Evolutionary conservation across 2,329 filamentous ascomycete species (phyloP).

Genomic region (Colletotrichum acutatum): DNA sequence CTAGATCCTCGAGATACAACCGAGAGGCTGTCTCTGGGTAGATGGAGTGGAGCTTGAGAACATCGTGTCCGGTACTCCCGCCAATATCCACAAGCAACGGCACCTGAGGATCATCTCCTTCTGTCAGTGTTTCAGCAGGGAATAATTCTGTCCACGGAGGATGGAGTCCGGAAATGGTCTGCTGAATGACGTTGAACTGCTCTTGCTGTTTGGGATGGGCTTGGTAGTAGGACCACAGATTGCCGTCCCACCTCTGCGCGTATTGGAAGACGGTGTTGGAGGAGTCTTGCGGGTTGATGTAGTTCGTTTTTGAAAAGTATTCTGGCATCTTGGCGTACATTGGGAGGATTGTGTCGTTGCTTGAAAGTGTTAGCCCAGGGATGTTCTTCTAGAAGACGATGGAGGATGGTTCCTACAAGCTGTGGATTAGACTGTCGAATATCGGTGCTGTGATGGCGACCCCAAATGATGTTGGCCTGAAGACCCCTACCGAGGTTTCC

Average conservation of each 20-base stretch:
- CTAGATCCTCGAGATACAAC: background rate
- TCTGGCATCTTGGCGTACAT: background rate
- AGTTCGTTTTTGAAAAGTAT: conserved; percentile 1
- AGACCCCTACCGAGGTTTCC: background rate
- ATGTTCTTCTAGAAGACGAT: too few relatives aligned
- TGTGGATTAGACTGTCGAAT: background rate
- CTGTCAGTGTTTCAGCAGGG: background rate
- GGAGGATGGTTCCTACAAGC: background rate
- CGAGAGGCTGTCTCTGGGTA: background rate
- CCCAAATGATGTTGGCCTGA: conserved; percentile 3
- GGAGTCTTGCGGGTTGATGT: conserved; percentile 1
- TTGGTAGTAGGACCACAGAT: conserved; percentile 6
- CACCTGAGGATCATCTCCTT: background rate
- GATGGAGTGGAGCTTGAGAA: background rate
- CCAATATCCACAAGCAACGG: conserved; percentile 11
- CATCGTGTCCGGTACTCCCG: background rate
- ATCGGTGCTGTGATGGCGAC: background rate
- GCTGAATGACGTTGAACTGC: conserved; percentile 14
- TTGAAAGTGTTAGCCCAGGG: background rate
- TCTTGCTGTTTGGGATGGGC: conserved; percentile 10
- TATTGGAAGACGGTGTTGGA: background rate
- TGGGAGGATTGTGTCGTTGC: conserved; percentile 5
- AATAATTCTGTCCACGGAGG: background rate
- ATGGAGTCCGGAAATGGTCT: background rate
- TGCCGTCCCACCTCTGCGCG: conserved; percentile 3